Evolutionary conservation across 2,329 filamentous ascomycete species (phyloP).

Genomic region (Orbilia javanica): DNA sequence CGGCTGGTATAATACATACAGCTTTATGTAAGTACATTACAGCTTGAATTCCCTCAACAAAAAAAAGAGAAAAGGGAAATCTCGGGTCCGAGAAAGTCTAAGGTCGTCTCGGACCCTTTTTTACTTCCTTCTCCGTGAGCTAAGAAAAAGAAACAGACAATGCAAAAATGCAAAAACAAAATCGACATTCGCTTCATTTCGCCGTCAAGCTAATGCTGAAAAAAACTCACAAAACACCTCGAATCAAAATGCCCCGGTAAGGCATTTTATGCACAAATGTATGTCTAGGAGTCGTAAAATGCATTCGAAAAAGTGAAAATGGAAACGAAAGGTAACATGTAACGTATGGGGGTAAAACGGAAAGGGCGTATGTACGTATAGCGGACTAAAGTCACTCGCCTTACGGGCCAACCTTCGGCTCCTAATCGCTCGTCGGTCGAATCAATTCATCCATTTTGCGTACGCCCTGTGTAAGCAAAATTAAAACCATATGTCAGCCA

Average conservation of each 20-base stretch:
- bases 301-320: not conserved
- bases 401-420: too few relatives aligned
- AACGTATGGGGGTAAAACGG: not conserved
- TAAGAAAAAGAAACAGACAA: not conserved
- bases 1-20: not conserved
- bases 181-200: not conserved
- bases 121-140: not conserved
- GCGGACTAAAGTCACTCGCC: too few relatives aligned
- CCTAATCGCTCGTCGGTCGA: not conserved
- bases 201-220: slow-evolving; percentile 10
- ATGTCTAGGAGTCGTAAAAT: not conserved
- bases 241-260: slow-evolving; percentile 22
- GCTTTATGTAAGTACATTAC: not conserved
- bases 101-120: not conserved
- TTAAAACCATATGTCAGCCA: not conserved
- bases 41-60: not conserved
- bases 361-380: not conserved
- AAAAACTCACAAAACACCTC: slow-evolving; percentile 36
- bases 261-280: slow-evolving; percentile 10
- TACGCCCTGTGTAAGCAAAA: slow-evolving; percentile 38
- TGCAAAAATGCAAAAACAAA: slow-evolving; percentile 10
- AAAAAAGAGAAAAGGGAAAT: not conserved
- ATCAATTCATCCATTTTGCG: slow-evolving; percentile 56
- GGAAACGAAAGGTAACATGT: not conserved
- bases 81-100: not conserved